A percentile compares a stretch with the other conserved stretches of the same genome.
These are phyloP conservation scores for Scutellaria galericulata DNA, from an alignment of 257 asterid species.

Conservation along the genomic window DNA sequence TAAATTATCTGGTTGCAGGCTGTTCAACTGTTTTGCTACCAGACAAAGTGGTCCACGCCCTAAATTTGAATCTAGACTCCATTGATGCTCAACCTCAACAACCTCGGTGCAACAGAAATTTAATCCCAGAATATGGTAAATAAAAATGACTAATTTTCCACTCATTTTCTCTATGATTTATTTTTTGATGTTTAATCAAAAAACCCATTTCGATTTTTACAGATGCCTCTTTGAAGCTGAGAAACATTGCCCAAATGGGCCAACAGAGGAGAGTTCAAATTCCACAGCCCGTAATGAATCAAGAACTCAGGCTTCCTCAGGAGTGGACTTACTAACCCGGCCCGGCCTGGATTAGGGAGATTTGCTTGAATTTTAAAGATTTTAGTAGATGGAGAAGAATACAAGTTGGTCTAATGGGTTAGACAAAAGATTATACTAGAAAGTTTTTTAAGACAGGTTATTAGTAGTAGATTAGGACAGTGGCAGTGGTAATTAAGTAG, in stretches of 20 bases:
- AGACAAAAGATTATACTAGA: constrained; percentile 24
- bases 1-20: constrained; percentile 37
- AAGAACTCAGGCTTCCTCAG: constrained; percentile 65
- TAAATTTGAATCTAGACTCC: constrained; percentile 58
- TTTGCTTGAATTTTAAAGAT: constrained; percentile 6
- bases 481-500: constrained; percentile 34
- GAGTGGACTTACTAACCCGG: constrained; percentile 70
- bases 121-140: constrained; percentile 43
- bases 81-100: constrained; percentile 37
- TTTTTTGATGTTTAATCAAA: background rate
- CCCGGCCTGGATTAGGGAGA: background rate
- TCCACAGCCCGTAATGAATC: constrained; percentile 40
- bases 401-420: constrained; percentile 21
- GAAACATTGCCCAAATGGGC: constrained; percentile 25
- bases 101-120: constrained; percentile 24
- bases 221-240: constrained; percentile 29
- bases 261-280: constrained; percentile 41
- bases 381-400: background rate
- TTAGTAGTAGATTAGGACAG: constrained; percentile 31
- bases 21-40: constrained; percentile 64
- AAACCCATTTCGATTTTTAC: background rate
- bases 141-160: background rate
- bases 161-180: background rate
- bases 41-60: constrained; percentile 67
- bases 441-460: background rate